Conservation (phyloP, 2,329 filamentous ascomycete genomes). For the Cercospora berteroae region DNA sequence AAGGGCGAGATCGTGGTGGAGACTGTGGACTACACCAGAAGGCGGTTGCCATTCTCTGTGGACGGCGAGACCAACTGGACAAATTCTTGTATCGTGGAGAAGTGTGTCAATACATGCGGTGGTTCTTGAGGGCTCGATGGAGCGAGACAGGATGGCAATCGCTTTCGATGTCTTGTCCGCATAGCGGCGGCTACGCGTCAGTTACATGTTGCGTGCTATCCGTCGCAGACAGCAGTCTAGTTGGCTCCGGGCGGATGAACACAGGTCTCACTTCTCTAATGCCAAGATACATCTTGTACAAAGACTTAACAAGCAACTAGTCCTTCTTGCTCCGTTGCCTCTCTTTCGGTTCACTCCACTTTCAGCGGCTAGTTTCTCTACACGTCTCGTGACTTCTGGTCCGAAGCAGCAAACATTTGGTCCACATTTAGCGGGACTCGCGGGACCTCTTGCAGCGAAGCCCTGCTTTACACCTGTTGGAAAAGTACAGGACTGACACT, state of each 20-base stretch:
- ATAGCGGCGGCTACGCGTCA: neutral
- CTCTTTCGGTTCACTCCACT: neutral
- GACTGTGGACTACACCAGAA: neutral
- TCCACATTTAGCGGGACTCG: no score
- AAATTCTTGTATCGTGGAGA: no score
- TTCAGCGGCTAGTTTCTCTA: neutral
- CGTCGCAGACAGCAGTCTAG: neutral
- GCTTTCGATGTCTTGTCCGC: neutral
- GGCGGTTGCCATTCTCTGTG: no score
- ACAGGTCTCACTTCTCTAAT: neutral
- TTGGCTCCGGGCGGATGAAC: no score
- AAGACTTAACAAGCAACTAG: no score
- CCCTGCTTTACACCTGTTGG: no score
- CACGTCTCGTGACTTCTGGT: neutral
- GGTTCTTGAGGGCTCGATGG: no score
- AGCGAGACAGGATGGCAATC: neutral
- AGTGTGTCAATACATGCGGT: no score
- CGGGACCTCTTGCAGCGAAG: no score
- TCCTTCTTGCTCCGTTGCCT: no score
- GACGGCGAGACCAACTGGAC: no score
- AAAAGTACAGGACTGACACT: no score
- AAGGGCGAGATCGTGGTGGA: neutral
- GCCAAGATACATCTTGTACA: neutral
- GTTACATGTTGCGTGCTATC: neutral
- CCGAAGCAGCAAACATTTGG: neutral